A percentile compares a stretch with the other conserved stretches of the same genome.
phyloP scores from a whole-genome alignment of 345 rosid genomes.

The Fremontodendron californicum region DNA sequence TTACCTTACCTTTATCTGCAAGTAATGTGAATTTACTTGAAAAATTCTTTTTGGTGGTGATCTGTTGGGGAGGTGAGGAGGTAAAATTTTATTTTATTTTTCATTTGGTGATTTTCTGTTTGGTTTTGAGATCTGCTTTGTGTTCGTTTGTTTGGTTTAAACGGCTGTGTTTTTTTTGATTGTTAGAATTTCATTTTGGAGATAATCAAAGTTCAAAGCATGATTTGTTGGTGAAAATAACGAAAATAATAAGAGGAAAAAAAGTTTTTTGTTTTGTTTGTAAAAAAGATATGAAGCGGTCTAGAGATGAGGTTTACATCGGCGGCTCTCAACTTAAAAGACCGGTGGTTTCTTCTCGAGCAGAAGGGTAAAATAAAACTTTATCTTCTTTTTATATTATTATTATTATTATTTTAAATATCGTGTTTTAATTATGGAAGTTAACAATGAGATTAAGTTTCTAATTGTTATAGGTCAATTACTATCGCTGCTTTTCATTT shows the following conservation, averaged over 20 bases:
- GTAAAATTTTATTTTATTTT: conserved; percentile 10
- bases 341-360: conserved; percentile 58
- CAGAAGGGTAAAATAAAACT: conserved; percentile 57
- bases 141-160: conserved; percentile 11
- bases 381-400: conserved; percentile 16
- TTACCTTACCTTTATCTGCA: conserved; percentile 34
- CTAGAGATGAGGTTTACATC: conserved; percentile 66
- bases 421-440: conserved; percentile 9
- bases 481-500: not conserved
- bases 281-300: conserved; percentile 61
- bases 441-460: conserved; percentile 25
- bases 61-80: conserved; percentile 27
- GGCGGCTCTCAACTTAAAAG: conserved; percentile 49
- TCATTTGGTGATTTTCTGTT: conserved; percentile 13
- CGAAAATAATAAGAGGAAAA: conserved; percentile 3
- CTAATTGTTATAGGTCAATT: conserved; percentile 4
- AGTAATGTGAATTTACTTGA: conserved; percentile 35
- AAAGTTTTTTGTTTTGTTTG: conserved; percentile 11
- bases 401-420: too few species aligned
- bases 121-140: conserved; percentile 49
- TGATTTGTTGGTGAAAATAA: conserved; percentile 34
- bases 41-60: conserved; percentile 25
- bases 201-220: conserved; percentile 33
- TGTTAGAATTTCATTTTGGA: conserved; percentile 21
- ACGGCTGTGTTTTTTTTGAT: conserved; percentile 16